Base-by-base conservation (phyloP, 768 basidiomycete genomes). In the Neoboletus subvelutipes region DNA sequence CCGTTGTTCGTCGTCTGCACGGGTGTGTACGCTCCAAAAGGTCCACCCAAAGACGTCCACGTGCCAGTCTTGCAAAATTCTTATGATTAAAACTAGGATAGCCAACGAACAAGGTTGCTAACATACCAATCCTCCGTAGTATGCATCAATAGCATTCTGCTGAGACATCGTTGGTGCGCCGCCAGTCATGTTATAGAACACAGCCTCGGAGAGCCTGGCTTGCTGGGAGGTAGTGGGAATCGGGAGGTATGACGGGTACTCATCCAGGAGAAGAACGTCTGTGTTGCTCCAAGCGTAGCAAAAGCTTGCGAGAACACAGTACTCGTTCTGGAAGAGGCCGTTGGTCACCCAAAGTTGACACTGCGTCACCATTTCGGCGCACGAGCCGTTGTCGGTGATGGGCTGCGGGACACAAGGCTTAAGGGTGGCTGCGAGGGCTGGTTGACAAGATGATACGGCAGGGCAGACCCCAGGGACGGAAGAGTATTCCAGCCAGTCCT, bases 401-500 rank as follows among this genome's bases (percentile, higher is more conserved):
- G 65, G 63, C n/a, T 65, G 66, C 18, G 60, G 63, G 17, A 66
- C 60, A 33, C 65, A 64, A 39, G 58, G 46, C 12, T 48, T 54
- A 22, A 24, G 6, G 13, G 33, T 34, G 8, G 45, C 59, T 31
- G 31, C 31, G 31, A 31, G 10, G 31, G 31, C 4, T 40, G 40
- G 34, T n/a, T 20, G 56, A 49, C 65, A 62, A n/a, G 64, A 63
- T 10, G 37, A 7, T 4, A 57, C 47, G 9, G 65, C 58, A 28
- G 62, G 57, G 18, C 65, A 67, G 18, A 62, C 53, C 2, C 66
- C 63, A 8, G 66, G 52, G n/a, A 52, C 28, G 13, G 63, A 50
- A 7, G 64, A 62, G 54, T 65, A 67, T 26, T 62, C 57, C 22
- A 68, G 40, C 66, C 66, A 68, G 31, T 67, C 66, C 66, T 68